phyloP scores from a whole-genome alignment of 805 yeast genomes.

The Sugiyamaella marilandica region DNA sequence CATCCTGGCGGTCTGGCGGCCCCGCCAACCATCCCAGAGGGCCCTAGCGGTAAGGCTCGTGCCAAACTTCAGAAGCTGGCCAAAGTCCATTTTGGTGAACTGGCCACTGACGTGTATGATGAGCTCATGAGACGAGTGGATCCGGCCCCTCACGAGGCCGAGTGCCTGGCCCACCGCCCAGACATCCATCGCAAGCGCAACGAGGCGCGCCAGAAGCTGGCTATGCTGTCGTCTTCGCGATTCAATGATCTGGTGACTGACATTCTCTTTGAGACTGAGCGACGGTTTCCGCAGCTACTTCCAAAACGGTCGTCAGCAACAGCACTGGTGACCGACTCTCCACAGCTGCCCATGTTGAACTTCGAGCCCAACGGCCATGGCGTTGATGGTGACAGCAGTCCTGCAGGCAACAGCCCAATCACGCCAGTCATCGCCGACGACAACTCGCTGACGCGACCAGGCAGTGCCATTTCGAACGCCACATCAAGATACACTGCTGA shows the following conservation, averaged over 20 bases:
- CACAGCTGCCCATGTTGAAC: neutral
- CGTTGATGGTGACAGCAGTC: neutral
- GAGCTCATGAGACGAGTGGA: slow-evolving; percentile 73
- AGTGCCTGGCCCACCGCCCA: slow-evolving; percentile 59
- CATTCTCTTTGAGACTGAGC: slow-evolving; percentile 75
- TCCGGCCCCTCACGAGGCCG: slow-evolving; percentile 33
- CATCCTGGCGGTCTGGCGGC: neutral
- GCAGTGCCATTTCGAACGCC: slow-evolving; percentile 4
- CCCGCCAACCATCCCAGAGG: slow-evolving; percentile 1
- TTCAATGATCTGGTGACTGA: slow-evolving; percentile 90
- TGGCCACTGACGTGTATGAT: slow-evolving; percentile 91
- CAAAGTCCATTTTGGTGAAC: slow-evolving; percentile 73
- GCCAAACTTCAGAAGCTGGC: slow-evolving; percentile 80
- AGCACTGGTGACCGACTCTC: neutral
- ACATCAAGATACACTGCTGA: slow-evolving; percentile 9
- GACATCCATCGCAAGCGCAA: slow-evolving; percentile 89
- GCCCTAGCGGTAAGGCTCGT: slow-evolving; percentile 54
- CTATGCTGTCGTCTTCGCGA: slow-evolving; percentile 73
- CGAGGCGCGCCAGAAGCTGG: slow-evolving; percentile 88
- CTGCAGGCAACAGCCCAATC: neutral
- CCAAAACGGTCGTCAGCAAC: neutral
- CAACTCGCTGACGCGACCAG: neutral
- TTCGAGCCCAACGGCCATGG: neutral
- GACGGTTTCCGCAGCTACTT: neutral
- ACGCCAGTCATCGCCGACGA: neutral